These are phyloP conservation scores for Brassica nigra DNA, from an alignment of 345 rosid genomes.

Conservation along the genomic window DNA sequence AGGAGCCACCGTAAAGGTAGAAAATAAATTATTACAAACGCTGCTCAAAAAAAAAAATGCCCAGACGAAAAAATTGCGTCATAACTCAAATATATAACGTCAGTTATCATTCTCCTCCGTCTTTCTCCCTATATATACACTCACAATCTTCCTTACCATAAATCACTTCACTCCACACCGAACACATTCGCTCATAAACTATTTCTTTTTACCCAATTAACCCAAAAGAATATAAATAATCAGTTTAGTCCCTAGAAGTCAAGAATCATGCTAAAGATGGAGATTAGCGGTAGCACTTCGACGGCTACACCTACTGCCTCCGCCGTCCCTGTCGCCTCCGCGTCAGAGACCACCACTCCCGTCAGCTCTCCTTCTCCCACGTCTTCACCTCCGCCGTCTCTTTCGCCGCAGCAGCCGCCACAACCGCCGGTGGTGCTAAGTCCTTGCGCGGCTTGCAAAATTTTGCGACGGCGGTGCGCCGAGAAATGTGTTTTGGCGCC, in stretches of 20 bases:
- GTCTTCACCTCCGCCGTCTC: slow-evolving; percentile 44
- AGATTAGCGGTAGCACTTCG: slow-evolving; percentile 33
- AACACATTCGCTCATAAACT: slow-evolving; percentile 9
- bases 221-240: neutral
- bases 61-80: neutral
- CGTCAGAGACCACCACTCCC: slow-evolving; percentile 17
- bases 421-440: slow-evolving; percentile 56
- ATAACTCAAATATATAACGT: slow-evolving; percentile 16
- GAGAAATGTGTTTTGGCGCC: slow-evolving; percentile 90
- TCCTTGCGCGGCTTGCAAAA: slow-evolving; percentile 95
- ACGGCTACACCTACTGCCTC: slow-evolving; percentile 33
- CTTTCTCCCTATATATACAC: slow-evolving; percentile 23
- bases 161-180: slow-evolving; percentile 33
- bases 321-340: neutral
- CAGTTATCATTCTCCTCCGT: slow-evolving; percentile 11
- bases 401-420: slow-evolving; percentile 30
- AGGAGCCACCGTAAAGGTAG: slow-evolving; percentile 31
- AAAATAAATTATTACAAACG: slow-evolving; percentile 1
- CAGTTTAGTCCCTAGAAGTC: neutral
- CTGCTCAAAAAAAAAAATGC: neutral
- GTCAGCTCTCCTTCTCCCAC: slow-evolving; percentile 49
- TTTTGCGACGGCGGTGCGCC: slow-evolving; percentile 74
- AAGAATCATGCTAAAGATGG: slow-evolving; percentile 45
- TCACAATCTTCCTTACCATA: slow-evolving; percentile 20
- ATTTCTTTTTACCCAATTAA: slow-evolving; percentile 18